phyloP scores from a whole-genome alignment of 306 rosid genomes.

The Lathyrus tuberosus region DNA sequence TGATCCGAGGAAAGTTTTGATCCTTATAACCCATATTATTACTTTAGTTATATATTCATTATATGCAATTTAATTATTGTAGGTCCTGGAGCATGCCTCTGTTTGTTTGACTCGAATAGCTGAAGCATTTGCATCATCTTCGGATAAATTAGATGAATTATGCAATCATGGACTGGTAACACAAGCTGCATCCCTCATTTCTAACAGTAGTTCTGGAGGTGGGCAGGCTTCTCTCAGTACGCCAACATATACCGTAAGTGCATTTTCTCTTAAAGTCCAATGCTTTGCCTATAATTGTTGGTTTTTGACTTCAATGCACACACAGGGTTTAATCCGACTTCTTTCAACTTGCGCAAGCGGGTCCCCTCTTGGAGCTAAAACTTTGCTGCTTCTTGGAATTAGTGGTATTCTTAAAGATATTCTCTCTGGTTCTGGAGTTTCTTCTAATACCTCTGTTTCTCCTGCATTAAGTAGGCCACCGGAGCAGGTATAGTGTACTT shows the following conservation, averaged over 20 bases:
- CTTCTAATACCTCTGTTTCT: conserved; percentile 76
- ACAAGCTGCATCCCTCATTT: conserved; percentile 93
- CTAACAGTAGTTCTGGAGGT: conserved; percentile 93
- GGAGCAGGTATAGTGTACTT: conserved; percentile 70
- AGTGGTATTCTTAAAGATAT: conserved; percentile 95
- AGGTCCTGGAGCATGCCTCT: conserved; percentile 99
- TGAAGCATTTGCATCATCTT: conserved; percentile 91
- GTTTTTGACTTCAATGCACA: conserved; percentile 38
- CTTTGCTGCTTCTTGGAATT: conserved; percentile 86
- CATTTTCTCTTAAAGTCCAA: conserved; percentile 4
- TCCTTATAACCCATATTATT: not conserved
- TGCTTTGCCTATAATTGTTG: conserved; percentile 20
- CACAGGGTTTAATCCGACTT: conserved; percentile 96
- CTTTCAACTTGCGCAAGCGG: conserved; percentile 98
- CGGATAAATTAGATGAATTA: conserved; percentile 90
- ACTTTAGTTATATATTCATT: conserved; percentile 20
- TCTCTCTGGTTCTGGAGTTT: conserved; percentile 81
- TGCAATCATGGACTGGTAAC: conserved; percentile 94
- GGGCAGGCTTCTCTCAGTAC: conserved; percentile 97
- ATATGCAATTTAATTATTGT: conserved; percentile 30
- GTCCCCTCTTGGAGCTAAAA: conserved; percentile 93
- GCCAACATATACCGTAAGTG: conserved; percentile 85
- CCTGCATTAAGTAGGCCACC: conserved; percentile 92
- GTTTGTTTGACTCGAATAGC: conserved; percentile 99
- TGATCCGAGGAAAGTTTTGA: not conserved